These are phyloP conservation scores for Calonectria crousiana DNA, from an alignment of 2,329 filamentous ascomycete species.

Conservation along the genomic window DNA sequence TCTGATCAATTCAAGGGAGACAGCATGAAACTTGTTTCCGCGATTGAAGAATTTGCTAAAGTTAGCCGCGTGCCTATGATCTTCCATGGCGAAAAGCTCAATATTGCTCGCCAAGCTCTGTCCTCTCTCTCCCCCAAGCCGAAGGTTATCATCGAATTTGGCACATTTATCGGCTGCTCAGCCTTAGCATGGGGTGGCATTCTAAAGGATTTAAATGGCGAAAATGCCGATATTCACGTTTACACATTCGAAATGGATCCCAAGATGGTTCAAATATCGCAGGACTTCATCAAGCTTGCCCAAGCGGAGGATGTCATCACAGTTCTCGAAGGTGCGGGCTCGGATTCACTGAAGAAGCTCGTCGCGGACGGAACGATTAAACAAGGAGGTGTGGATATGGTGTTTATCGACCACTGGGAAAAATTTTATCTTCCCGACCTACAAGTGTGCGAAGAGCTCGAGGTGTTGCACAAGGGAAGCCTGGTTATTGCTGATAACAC, in stretches of 20 bases:
- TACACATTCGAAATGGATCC: slow-evolving; percentile 7
- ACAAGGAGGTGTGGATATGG: not conserved
- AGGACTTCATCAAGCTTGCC: not conserved
- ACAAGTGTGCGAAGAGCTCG: not conserved
- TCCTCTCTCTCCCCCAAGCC: not conserved
- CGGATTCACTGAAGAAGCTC: not conserved
- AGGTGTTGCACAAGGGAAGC: not conserved
- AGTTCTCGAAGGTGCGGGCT: not conserved
- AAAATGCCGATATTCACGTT: not conserved
- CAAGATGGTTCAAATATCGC: not conserved
- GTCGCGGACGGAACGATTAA: not conserved
- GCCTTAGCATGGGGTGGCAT: not conserved
- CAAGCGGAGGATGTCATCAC: not conserved
- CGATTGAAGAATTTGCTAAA: not conserved
- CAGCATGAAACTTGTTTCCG: not conserved
- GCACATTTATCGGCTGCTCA: not conserved
- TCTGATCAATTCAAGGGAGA: not conserved
- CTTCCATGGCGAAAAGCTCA: not conserved
- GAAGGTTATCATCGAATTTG: not conserved
- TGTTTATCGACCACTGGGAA: slow-evolving; percentile 6
- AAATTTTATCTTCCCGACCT: not conserved
- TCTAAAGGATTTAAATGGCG: not conserved
- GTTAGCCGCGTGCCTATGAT: not conserved
- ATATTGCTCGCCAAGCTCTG: not conserved
- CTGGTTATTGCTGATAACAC: not conserved